A percentile compares a stretch with the other conserved stretches of the same genome.
Evolutionary conservation across 805 yeast genomes (phyloP).

Genomic region (Teunomyces barrocoloradensis): DNA sequence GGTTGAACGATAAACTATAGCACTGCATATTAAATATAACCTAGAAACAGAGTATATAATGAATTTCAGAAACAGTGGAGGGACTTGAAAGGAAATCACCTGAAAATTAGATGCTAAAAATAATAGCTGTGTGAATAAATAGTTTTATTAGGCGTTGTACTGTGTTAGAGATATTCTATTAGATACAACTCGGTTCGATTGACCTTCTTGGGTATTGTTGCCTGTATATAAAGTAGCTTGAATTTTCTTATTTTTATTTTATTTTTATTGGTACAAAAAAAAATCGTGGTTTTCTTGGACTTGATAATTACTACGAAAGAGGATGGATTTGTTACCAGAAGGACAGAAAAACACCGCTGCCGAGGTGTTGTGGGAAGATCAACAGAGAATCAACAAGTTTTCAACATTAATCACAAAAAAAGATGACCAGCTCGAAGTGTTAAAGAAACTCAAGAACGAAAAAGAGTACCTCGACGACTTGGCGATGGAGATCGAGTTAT

Average conservation of each 20-base stretch:
- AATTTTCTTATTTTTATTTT: background rate
- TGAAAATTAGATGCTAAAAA: too few relatives aligned
- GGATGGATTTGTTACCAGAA: slow-evolving; percentile 50
- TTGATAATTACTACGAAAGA: background rate
- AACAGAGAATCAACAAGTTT: slow-evolving; percentile 83
- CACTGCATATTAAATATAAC: too few relatives aligned
- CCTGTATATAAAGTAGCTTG: background rate
- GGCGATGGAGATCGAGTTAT: slow-evolving; percentile 76
- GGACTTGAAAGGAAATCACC: too few relatives aligned
- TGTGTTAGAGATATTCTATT: too few relatives aligned
- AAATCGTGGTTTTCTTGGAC: background rate
- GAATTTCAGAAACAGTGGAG: too few relatives aligned
- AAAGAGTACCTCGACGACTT: slow-evolving; percentile 89
- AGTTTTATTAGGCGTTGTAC: too few relatives aligned
- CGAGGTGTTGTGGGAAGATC: slow-evolving; percentile 81
- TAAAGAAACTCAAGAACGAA: slow-evolving; percentile 55
- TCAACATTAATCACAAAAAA: slow-evolving; percentile 76
- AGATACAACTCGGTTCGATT: too few relatives aligned
- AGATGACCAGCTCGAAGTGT: slow-evolving; percentile 51
- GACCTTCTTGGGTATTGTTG: too few relatives aligned
- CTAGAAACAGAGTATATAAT: too few relatives aligned
- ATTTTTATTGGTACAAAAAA: background rate
- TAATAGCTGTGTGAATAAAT: too few relatives aligned
- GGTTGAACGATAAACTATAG: too few relatives aligned
- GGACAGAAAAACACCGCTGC: slow-evolving; percentile 51